Conservation (phyloP, 2,329 filamentous ascomycete species). For the Paecilomyces niveus region DNA sequence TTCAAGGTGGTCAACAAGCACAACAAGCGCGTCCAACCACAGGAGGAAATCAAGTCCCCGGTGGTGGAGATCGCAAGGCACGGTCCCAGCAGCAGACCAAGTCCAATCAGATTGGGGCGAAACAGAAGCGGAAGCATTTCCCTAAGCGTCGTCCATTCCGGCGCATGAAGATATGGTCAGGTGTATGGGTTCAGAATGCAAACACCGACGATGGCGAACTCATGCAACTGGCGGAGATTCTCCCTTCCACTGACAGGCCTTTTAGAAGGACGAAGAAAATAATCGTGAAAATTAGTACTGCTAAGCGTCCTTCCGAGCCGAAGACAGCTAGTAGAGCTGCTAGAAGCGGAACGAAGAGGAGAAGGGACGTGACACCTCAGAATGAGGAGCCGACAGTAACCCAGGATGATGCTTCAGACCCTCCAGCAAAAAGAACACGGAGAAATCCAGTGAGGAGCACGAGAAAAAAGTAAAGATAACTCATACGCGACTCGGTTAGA, state of each 20-base stretch:
- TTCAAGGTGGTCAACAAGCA: neutral
- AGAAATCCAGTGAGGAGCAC: neutral
- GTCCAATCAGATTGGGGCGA: neutral
- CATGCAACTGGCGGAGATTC: neutral
- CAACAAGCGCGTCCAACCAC: neutral
- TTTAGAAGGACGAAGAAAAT: neutral
- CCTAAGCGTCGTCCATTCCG: neutral
- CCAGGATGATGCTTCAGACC: neutral
- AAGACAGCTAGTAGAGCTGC: neutral
- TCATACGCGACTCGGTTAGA: neutral
- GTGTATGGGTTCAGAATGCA: neutral
- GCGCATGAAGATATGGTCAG: constrained; percentile 2
- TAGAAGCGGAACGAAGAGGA: neutral
- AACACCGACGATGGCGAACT: neutral
- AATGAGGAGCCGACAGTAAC: neutral
- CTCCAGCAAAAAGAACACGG: neutral
- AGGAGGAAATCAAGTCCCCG: neutral
- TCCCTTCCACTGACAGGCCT: neutral
- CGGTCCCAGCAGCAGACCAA: neutral
- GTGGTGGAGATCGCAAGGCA: neutral
- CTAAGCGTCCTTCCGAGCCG: neutral
- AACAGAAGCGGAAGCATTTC: neutral
- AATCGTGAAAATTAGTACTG: neutral
- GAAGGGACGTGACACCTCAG: neutral
- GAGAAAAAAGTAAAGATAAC: neutral